Evolutionary conservation across 805 yeast genomes (phyloP), one percentile per base, ranked within the genome.

Genomic region (Lipomyces sp.): DNA sequence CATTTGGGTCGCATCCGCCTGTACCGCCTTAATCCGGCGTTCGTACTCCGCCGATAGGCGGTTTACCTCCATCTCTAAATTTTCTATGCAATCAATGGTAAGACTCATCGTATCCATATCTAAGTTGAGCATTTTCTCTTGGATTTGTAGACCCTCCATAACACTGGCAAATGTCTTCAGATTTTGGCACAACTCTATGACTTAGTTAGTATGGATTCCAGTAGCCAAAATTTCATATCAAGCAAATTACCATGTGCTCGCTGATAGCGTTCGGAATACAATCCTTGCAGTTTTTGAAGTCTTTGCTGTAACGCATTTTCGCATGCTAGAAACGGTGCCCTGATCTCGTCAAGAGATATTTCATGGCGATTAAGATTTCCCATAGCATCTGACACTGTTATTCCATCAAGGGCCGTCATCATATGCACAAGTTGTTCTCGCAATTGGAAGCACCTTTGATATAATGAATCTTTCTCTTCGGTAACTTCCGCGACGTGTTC

Each of bases 401-500:
- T 26, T 26, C 29, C 61, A 16, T 48, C 45, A 22, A 59, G 47
- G 1, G 63, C 61, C 11, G 49, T 44, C 32, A 61, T 47, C 65
- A 64, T 65, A 19, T 44, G 24, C 32, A 38, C 39, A n/a, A 63
- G 24, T 21, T 47, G 45, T 35, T 46, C 44, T 39, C 59, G 58
- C 13, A 58, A 42, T 2, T 52, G 58, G 4, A 45, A 28, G 47
- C 68, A 66, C n/a, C 57, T 45, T 18, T 33, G 35, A 6, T 42
- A 35, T 24, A 63, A 23, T 4, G 35, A 38, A 29, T 66, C 67
- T 16, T 64, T 55, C 45, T 66, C 69, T 13, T 56, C 45, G 4
- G 58, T 39, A 2, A 64, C 68, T 11, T 48, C 53, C 6, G 47
- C 32, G 16, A 66, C 61, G 32, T 66, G 65, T n/a, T 58, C 53